Conservation (phyloP, 208 protist species). For the Angomonas ambiguus region DNA sequence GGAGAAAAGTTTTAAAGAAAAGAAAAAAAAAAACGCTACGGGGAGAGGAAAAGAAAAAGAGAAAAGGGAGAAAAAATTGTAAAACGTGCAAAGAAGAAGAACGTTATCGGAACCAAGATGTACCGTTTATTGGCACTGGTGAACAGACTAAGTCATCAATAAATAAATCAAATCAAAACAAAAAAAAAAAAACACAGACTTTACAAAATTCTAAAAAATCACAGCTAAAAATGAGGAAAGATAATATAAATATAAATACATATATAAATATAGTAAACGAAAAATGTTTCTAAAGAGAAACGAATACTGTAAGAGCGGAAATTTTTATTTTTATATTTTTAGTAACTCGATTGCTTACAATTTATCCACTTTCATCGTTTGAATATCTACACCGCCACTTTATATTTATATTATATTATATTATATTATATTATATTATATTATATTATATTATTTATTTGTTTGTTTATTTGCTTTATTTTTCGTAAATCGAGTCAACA, state of each 20-base stretch:
- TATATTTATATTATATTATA: no score
- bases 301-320: no score
- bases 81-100: neutral
- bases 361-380: no score
- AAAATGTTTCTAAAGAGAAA: no score
- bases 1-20: neutral
- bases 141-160: slow-evolving; percentile 2
- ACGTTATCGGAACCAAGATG: no score
- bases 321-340: neutral
- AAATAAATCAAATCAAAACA: neutral
- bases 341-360: no score
- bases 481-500: neutral
- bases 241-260: neutral
- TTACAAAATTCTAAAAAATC: neutral
- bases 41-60: neutral
- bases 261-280: neutral
- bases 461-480: neutral
- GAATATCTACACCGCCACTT: no score
- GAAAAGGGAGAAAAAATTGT: neutral
- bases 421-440: neutral
- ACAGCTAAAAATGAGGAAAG: neutral
- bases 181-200: neutral
- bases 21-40: neutral
- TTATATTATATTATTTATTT: neutral
- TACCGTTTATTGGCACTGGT: no score